Evolutionary conservation across 768 basidiomycete species (phyloP), one percentile per base, ranked within the genome.

Genomic region (Grammothele lineata): DNA sequence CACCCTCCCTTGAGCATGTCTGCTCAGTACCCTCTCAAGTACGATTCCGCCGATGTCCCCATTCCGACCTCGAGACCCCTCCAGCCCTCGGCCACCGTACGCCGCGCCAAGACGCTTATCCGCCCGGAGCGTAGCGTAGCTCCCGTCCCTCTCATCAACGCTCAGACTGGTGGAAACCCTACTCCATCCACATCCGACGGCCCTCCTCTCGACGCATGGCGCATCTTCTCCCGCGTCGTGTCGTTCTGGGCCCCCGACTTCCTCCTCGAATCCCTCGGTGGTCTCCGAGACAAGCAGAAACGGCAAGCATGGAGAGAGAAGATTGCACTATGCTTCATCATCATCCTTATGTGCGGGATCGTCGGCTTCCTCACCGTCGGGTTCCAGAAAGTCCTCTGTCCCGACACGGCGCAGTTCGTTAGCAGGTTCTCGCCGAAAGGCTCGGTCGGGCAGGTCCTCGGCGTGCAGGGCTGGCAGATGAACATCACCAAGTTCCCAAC

Each of bases 271-370:
- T 79, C 82, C 2, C 33, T 92, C 10, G 88, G 87, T 47, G 89
- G 92, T 37, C 74, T 97, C 63, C 85, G 79, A 62, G 92, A 94
- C 66, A 77, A 77, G 57, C 73, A 78, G 30, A 75, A 79, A 43
- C 73, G 82, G 51, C 91, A 96, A 65, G 96, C 96, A 1, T 99
- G 96, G 96, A 81, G 94, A 61, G 96, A 99, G 68, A 99, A 98
- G 74, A 83, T 95, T 48, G 81, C 92, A 5, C 73, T 99, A 3
- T 97, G 94, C 67, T 82, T 88, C 65, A 84, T 97, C 60, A 89
- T 92, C 41, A 55, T 79, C 47, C 32, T 92, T 36, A 66, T 96
- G 17, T 96, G 95, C 55, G 82, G 74, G 17, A 65, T 72, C 37
- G 78, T 97, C 43, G 95, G 91, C 9, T 99, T 99, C 68, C 75